Evolutionary conservation across 2,329 filamentous ascomycete species (phyloP).

Genomic region (Anthostomella pinea): DNA sequence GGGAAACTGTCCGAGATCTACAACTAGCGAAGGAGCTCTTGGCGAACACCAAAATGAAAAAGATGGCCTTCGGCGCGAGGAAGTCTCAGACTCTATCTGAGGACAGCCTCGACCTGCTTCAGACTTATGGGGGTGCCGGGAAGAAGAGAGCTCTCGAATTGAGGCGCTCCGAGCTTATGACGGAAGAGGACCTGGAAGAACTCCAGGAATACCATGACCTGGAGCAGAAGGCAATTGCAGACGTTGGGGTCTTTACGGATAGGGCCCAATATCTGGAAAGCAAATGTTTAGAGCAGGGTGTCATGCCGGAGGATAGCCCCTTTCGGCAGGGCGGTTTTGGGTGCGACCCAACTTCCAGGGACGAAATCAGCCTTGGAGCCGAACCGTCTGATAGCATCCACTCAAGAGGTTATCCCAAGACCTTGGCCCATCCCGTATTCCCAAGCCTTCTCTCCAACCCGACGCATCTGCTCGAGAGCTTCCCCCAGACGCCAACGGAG

Average conservation of each 20-base stretch:
- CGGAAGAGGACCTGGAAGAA: conserved; percentile 42
- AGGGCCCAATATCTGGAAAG: conserved; percentile 35
- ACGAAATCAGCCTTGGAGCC: conserved; percentile 42
- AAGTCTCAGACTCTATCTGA: conserved; percentile 21
- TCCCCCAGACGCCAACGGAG: conserved; percentile 39
- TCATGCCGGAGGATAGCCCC: conserved; percentile 41
- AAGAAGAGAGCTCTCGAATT: conserved; percentile 35
- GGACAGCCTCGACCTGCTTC: conserved; percentile 21
- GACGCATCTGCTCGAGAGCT: conserved; percentile 39
- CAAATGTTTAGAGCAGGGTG: conserved; percentile 40
- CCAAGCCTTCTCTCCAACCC: conserved; percentile 48
- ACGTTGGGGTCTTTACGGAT: conserved; percentile 33
- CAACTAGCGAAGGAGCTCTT: conserved; percentile 47
- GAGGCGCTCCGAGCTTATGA: conserved; percentile 31
- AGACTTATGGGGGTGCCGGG: conserved; percentile 27
- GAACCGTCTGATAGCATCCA: conserved; percentile 12
- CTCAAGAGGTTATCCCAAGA: conserved; percentile 19
- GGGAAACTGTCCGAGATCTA: conserved; percentile 43
- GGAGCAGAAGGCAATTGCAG: conserved; percentile 32
- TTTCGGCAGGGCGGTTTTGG: conserved; percentile 41
- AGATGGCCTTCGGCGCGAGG: conserved; percentile 25
- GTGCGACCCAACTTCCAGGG: conserved; percentile 37
- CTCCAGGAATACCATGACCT: conserved; percentile 40
- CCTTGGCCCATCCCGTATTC: conserved; percentile 40
- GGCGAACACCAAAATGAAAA: conserved; percentile 41